phyloP scores from a whole-genome alignment of 306 rosid species.

The Lupinus albus region DNA sequence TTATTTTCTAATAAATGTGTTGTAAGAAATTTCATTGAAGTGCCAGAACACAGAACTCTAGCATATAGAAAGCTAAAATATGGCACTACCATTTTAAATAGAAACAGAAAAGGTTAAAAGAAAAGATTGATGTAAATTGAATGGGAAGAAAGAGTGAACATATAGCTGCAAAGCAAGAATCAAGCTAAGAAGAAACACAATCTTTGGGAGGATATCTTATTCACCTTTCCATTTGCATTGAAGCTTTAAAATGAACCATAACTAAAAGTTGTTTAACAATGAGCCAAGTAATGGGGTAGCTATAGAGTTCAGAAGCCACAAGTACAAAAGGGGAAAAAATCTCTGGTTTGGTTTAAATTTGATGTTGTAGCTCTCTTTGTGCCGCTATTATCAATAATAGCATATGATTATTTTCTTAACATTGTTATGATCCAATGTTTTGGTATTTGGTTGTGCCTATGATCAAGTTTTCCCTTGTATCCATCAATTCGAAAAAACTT shows the following conservation, averaged over 20 bases:
- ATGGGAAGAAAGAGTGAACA: neutral
- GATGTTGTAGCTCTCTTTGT: neutral
- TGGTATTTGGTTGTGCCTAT: neutral
- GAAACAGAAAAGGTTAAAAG: slow-evolving; percentile 3
- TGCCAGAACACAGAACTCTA: slow-evolving; percentile 24
- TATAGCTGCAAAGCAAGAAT: neutral
- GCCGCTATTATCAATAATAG: neutral
- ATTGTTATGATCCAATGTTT: neutral
- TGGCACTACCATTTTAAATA: neutral
- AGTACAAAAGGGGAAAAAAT: neutral
- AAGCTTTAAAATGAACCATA: neutral
- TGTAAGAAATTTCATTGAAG: slow-evolving; percentile 16
- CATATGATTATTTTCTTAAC: neutral
- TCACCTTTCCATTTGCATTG: neutral
- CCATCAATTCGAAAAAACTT: neutral
- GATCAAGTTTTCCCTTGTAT: slow-evolving; percentile 9
- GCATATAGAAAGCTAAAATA: neutral
- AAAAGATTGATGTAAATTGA: neutral
- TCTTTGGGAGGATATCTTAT: neutral
- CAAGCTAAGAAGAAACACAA: neutral
- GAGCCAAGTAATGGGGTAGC: neutral
- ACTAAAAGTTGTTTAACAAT: neutral
- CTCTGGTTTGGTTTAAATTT: neutral
- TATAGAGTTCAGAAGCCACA: neutral
- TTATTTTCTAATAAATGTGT: slow-evolving; percentile 11